Evolutionary conservation across 805 yeast species (phyloP).

Genomic region (Cephaloascus fragrans): DNA sequence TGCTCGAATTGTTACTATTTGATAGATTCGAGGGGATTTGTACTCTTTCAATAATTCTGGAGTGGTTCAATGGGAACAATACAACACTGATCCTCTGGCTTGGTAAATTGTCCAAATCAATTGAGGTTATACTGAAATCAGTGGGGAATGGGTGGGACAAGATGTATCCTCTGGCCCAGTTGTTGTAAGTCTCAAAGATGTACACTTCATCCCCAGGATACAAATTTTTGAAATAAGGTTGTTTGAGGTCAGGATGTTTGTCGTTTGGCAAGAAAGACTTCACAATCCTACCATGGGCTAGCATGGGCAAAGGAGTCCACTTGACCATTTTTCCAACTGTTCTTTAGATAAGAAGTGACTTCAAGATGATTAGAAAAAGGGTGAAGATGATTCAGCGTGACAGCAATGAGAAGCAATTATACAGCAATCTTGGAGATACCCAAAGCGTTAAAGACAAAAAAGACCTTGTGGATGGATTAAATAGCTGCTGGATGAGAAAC

Average conservation of each 20-base stretch:
- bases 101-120: slow-evolving; percentile 55
- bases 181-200: slow-evolving; percentile 52
- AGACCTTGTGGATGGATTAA: too few relatives aligned
- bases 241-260: slow-evolving; percentile 12
- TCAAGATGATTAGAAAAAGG: too few relatives aligned
- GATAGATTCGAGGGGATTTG: slow-evolving; percentile 16
- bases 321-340: slow-evolving; percentile 1
- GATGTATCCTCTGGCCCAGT: slow-evolving; percentile 77
- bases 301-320: slow-evolving; percentile 41
- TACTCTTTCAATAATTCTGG: slow-evolving; percentile 31
- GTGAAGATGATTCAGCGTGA: too few relatives aligned
- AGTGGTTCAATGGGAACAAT: slow-evolving; percentile 51
- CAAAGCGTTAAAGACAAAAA: too few relatives aligned
- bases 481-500: too few relatives aligned
- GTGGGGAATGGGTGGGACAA: slow-evolving; percentile 61
- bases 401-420: too few relatives aligned
- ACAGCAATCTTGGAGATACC: too few relatives aligned
- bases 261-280: slow-evolving; percentile 19
- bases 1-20: not conserved
- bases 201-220: slow-evolving; percentile 74
- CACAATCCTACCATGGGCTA: slow-evolving; percentile 32
- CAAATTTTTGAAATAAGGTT: slow-evolving; percentile 36
- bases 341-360: too few relatives aligned
- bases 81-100: slow-evolving; percentile 42
- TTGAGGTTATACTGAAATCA: slow-evolving; percentile 53